Evolutionary conservation across 768 basidiomycete genomes (phyloP).

Genomic region (Rhizopogon salebrosus): DNA sequence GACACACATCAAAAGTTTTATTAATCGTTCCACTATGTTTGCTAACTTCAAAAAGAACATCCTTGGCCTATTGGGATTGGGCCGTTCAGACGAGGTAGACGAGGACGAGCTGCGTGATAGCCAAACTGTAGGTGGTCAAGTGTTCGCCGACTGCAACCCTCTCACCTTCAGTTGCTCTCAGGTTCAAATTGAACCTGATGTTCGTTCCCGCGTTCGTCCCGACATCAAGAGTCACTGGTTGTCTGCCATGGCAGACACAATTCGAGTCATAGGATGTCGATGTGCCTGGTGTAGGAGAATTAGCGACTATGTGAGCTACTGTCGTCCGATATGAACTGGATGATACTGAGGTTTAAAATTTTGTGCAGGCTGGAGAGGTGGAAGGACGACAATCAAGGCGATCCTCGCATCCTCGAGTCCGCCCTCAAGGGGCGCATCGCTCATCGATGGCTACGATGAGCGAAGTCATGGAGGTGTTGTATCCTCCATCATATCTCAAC

Average conservation of each 20-base stretch:
- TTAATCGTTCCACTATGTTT: constrained; percentile 6
- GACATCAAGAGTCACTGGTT: constrained; percentile 6
- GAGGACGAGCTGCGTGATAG: not conserved
- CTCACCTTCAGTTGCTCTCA: not conserved
- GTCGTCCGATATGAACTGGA: no score
- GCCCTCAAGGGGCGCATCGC: not conserved
- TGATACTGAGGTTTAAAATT: constrained; percentile 5
- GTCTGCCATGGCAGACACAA: constrained; percentile 4
- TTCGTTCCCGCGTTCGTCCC: not conserved
- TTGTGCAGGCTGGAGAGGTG: constrained; percentile 5
- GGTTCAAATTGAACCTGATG: not conserved
- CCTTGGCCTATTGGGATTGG: not conserved
- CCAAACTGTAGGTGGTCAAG: not conserved
- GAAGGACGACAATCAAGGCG: not conserved
- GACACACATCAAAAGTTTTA: not conserved
- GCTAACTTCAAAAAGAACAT: constrained; percentile 9
- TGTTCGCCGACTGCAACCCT: not conserved
- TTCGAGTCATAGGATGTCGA: constrained; percentile 5
- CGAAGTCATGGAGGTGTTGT: constrained; percentile 22
- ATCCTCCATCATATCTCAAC: constrained; percentile 17
- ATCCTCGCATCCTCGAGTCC: not conserved
- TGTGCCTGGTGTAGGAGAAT: constrained; percentile 5
- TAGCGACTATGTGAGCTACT: constrained; percentile 4
- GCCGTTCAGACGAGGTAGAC: not conserved
- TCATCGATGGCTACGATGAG: constrained; percentile 14